Evolutionary conservation across 345 rosid species (phyloP).

Genomic region (Linum tenue): DNA sequence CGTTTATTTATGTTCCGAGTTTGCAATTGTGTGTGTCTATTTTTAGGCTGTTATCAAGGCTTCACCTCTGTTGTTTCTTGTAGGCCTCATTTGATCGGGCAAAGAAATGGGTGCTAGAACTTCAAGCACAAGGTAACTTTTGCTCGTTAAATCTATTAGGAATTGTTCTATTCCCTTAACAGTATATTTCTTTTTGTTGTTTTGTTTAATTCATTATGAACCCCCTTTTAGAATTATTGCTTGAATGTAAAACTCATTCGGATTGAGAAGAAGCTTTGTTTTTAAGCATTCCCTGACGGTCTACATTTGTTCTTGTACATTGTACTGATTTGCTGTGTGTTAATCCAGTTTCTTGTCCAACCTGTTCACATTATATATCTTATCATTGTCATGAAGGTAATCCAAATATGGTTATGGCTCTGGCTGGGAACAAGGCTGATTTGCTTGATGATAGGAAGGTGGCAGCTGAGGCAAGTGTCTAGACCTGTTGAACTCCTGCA

Average conservation of each 20-base stretch:
- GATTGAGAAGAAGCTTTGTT: no score
- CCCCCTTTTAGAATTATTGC: no score
- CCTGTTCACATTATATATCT: neutral
- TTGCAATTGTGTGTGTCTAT: neutral
- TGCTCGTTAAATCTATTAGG: neutral
- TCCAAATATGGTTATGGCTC: constrained; percentile 31
- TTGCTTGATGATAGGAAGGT: constrained; percentile 29
- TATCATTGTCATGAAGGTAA: constrained; percentile 16
- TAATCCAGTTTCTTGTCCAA: neutral
- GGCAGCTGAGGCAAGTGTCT: constrained; percentile 23
- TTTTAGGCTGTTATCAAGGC: neutral
- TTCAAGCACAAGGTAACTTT: constrained; percentile 31
- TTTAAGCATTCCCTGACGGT: no score
- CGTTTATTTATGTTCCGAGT: neutral
- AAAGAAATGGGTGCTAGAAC: constrained; percentile 40
- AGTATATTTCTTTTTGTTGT: no score
- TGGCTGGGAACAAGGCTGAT: constrained; percentile 36
- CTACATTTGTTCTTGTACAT: neutral
- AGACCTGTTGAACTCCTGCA: no score
- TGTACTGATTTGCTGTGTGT: neutral
- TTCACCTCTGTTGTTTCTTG: neutral
- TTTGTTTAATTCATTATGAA: no score
- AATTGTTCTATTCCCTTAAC: neutral
- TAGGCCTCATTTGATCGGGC: constrained; percentile 39
- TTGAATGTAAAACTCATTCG: no score